Evolutionary conservation across 306 rosid species (phyloP).

Genomic region (Vigna hirtella): DNA sequence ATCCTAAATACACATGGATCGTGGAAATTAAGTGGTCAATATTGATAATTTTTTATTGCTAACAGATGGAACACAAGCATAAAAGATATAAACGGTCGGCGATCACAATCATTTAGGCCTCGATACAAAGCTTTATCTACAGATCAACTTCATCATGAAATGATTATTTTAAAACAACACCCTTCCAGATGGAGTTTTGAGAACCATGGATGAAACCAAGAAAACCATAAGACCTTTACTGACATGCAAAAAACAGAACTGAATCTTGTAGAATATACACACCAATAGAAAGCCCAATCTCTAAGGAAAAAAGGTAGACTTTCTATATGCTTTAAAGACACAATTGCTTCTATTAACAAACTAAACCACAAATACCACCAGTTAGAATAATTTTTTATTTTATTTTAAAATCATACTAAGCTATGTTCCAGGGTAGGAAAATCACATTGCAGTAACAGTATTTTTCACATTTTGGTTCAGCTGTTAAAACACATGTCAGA

Average conservation of each 20-base stretch:
- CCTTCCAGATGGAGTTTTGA: conserved; percentile 6
- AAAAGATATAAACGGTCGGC: conserved; percentile 18
- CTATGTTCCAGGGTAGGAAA: conserved; percentile 1
- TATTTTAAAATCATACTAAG: conserved; percentile 11
- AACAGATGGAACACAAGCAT: conserved; percentile 12
- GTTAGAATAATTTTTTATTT: neutral
- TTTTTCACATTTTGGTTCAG: conserved; percentile 4
- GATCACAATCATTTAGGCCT: conserved; percentile 23
- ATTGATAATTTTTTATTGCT: conserved; percentile 24
- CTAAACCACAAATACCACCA: conserved; percentile 5
- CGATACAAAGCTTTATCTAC: neutral
- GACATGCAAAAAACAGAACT: conserved; percentile 12
- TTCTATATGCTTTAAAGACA: conserved; percentile 11
- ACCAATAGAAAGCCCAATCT: conserved; percentile 14
- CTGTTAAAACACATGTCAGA: neutral
- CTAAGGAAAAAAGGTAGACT: neutral
- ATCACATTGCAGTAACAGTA: neutral
- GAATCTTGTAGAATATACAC: conserved; percentile 7
- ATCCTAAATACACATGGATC: conserved; percentile 16
- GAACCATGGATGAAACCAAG: conserved; percentile 25
- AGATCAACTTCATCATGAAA: conserved; percentile 18
- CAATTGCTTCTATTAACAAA: conserved; percentile 9
- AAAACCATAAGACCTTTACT: conserved; percentile 4
- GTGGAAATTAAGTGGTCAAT: conserved; percentile 19
- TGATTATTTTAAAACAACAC: neutral